Percentiles rank a stretch among this genome's conserved stretches.
Conservation (phyloP, 495 filamentous ascomycete species). For the Penicillium steckii region DNA sequence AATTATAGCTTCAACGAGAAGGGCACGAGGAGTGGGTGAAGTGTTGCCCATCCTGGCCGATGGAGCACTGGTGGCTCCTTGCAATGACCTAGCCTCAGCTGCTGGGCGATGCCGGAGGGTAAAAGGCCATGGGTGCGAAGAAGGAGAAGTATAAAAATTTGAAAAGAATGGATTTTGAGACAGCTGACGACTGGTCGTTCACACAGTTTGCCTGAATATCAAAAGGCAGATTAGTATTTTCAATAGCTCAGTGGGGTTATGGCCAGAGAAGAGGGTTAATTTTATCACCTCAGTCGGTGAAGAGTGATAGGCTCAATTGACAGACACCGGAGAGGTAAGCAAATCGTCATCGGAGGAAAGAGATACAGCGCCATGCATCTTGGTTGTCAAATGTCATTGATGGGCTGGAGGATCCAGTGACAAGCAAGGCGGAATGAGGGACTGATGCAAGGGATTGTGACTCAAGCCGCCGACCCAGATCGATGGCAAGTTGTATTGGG, state of each 20-base stretch:
- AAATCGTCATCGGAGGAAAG: constrained; percentile 4
- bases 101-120: neutral
- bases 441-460: constrained; percentile 24
- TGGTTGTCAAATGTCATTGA: constrained; percentile 16
- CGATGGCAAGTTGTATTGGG: constrained; percentile 24
- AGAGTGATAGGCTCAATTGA: constrained; percentile 9
- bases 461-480: constrained; percentile 13
- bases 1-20: constrained; percentile 30
- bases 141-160: neutral
- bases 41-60: constrained; percentile 30
- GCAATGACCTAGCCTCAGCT: neutral
- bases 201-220: neutral
- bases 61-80: constrained; percentile 3
- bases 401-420: constrained; percentile 10
- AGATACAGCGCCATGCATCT: constrained; percentile 16
- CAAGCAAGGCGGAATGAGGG: constrained; percentile 24
- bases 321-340: neutral
- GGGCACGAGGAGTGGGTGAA: constrained; percentile 33
- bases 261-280: neutral
- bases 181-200: neutral
- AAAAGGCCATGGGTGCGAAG: neutral
- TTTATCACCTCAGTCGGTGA: constrained; percentile 10
- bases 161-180: neutral
- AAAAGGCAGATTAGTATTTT: neutral
- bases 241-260: neutral